Conservation (phyloP, 2,329 filamentous ascomycete species). For the Stemphylium vesicarium region DNA sequence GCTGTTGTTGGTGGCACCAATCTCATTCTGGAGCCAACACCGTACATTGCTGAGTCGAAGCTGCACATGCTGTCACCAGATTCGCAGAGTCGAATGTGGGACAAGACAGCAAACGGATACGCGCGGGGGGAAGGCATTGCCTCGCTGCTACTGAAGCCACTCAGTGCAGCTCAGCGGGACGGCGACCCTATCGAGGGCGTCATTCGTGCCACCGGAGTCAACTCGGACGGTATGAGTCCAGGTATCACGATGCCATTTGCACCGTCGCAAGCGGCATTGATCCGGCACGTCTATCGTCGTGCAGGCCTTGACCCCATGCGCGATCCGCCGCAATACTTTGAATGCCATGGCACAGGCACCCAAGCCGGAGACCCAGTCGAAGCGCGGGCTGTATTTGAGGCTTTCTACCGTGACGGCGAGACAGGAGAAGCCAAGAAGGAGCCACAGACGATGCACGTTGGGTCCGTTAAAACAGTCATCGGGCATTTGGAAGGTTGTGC, state of each 20-base stretch:
- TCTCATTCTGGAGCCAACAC: not conserved
- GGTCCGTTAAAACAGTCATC: conserved; percentile 38
- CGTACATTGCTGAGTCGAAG: conserved; percentile 24
- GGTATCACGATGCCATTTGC: conserved; percentile 49
- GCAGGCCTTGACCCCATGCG: conserved; percentile 41
- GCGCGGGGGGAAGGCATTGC: conserved; percentile 56
- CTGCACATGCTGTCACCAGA: conserved; percentile 35
- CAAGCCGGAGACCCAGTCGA: conserved; percentile 31
- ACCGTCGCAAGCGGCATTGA: conserved; percentile 45
- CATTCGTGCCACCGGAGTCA: conserved; percentile 49
- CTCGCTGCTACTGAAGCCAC: conserved; percentile 60
- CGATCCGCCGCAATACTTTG: conserved; percentile 16
- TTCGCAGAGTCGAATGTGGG: conserved; percentile 32
- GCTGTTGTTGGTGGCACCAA: conserved; percentile 17
- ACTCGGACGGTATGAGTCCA: conserved; percentile 59
- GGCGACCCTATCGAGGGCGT: conserved; percentile 58
- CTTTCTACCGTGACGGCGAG: too few species aligned
- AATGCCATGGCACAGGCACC: conserved; percentile 35
- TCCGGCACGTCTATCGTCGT: conserved; percentile 44
- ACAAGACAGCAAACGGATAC: conserved; percentile 62
- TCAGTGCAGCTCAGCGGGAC: conserved; percentile 61
- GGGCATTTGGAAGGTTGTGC: conserved; percentile 52
- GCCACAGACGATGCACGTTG: not conserved
- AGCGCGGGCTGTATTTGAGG: too few species aligned
- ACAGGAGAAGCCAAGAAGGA: too few species aligned